Conservation (phyloP, 768 basidiomycete species). For the Podaxis sp. region DNA sequence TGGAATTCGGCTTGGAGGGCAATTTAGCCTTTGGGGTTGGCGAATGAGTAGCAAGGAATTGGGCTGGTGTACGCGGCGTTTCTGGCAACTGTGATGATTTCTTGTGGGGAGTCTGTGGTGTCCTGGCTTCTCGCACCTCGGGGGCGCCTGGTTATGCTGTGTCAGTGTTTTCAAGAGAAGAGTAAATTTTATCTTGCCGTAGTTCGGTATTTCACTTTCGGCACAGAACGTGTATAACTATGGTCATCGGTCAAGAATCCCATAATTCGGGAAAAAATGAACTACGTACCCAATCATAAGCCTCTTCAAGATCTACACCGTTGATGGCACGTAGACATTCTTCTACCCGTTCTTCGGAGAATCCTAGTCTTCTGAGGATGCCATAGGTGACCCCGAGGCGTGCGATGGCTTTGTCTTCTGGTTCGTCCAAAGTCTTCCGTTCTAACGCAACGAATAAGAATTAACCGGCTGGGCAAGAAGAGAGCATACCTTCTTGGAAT, state of each 20-base stretch:
- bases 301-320: constrained; percentile 81
- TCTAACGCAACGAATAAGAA: constrained; percentile 20
- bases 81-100: constrained; percentile 23
- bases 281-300: constrained; percentile 80
- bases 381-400: constrained; percentile 82
- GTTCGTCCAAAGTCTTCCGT: constrained; percentile 43
- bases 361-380: constrained; percentile 74
- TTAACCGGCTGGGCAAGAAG: background rate
- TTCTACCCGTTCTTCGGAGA: constrained; percentile 63
- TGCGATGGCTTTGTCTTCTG: constrained; percentile 69
- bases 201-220: constrained; percentile 52
- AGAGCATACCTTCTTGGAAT: constrained; percentile 14
- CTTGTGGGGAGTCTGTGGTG: constrained; percentile 14
- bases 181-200: constrained; percentile 26
- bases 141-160: background rate
- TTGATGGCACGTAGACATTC: constrained; percentile 67
- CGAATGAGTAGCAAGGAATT: constrained; percentile 24
- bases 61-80: constrained; percentile 34
- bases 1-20: constrained; percentile 17
- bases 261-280: background rate
- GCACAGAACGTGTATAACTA: constrained; percentile 68
- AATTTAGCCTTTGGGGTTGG: constrained; percentile 19
- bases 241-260: background rate
- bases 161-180: background rate
- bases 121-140: constrained; percentile 10